Conservation (phyloP, 2,329 filamentous ascomycete genomes). For the Albophoma yamanashiensis region DNA sequence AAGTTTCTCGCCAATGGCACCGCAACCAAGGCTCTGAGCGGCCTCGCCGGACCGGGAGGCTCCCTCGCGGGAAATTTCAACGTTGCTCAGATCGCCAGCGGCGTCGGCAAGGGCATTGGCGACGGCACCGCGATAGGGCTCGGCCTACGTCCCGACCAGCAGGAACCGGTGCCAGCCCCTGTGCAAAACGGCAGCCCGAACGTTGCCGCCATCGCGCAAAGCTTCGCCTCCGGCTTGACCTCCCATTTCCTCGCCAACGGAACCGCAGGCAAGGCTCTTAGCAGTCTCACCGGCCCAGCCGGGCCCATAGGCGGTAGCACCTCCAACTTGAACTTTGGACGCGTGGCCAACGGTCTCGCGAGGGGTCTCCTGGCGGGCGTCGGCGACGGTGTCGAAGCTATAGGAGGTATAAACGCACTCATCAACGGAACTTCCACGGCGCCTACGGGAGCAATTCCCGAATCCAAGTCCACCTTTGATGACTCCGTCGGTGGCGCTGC, state of each 20-base stretch:
- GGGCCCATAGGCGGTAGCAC: neutral
- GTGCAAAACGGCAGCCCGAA: neutral
- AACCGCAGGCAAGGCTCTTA: neutral
- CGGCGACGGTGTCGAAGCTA: slow-evolving; percentile 18
- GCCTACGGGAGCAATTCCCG: slow-evolving; percentile 7
- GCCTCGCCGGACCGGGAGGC: neutral
- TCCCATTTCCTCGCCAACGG: neutral
- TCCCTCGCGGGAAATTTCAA: neutral
- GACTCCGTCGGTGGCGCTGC: slow-evolving; percentile 23
- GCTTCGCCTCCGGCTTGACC: neutral
- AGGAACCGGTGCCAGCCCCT: neutral
- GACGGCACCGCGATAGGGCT: slow-evolving; percentile 3
- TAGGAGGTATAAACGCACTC: slow-evolving; percentile 20
- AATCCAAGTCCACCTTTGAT: slow-evolving; percentile 18
- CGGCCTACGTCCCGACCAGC: neutral
- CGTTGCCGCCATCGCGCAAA: slow-evolving; percentile 3
- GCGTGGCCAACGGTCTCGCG: slow-evolving; percentile 22
- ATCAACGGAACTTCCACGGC: slow-evolving; percentile 15
- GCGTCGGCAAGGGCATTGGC: slow-evolving; percentile 1
- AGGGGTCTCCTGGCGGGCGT: slow-evolving; percentile 23
- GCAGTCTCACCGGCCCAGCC: neutral
- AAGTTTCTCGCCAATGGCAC: neutral
- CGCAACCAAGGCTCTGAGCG: neutral
- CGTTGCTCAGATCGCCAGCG: neutral
- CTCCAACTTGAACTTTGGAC: slow-evolving; percentile 10